These are phyloP conservation scores for Cladorrhinum sp. DNA, from an alignment of 2,329 filamentous ascomycete genomes.

Conservation along the genomic window DNA sequence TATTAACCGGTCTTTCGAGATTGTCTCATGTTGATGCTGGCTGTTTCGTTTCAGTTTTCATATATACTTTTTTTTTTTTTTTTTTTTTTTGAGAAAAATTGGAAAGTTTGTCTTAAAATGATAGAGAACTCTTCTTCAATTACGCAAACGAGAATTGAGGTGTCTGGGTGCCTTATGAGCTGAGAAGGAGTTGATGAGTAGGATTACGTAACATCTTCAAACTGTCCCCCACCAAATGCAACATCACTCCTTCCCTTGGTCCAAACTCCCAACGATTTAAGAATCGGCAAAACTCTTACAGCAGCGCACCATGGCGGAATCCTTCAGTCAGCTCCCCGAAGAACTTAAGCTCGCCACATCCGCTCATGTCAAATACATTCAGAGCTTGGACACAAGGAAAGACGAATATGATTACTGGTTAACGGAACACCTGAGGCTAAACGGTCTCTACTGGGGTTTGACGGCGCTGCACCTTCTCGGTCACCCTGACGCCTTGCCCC, in stretches of 20 bases:
- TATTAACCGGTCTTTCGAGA: too few relatives aligned
- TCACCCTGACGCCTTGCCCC: slow-evolving; percentile 75
- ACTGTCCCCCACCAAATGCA: background rate
- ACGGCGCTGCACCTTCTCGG: slow-evolving; percentile 83
- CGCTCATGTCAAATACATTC: slow-evolving; percentile 85
- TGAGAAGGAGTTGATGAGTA: too few relatives aligned
- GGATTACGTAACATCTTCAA: background rate
- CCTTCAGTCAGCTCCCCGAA: slow-evolving; percentile 36
- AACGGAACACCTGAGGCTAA: slow-evolving; percentile 92
- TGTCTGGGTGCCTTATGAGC: too few relatives aligned
- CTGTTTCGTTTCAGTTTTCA: too few relatives aligned
- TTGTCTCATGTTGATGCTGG: too few relatives aligned
- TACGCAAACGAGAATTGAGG: too few relatives aligned
- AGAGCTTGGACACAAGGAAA: slow-evolving; percentile 84
- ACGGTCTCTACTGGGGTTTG: slow-evolving; percentile 95
- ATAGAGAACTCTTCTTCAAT: too few relatives aligned
- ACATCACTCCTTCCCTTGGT: background rate
- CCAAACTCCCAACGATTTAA: slow-evolving; percentile 30
- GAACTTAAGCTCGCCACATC: slow-evolving; percentile 48
- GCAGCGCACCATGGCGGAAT: slow-evolving; percentile 33
- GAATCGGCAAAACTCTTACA: background rate
- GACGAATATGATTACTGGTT: slow-evolving; percentile 98
- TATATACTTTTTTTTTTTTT: too few relatives aligned
- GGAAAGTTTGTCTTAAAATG: too few relatives aligned
- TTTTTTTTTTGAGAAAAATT: too few relatives aligned